A percentile compares a stretch with the other conserved stretches of the same genome.
phyloP scores from a whole-genome alignment of 352 stramenopile species.

The Globisporangium canariense region DNA sequence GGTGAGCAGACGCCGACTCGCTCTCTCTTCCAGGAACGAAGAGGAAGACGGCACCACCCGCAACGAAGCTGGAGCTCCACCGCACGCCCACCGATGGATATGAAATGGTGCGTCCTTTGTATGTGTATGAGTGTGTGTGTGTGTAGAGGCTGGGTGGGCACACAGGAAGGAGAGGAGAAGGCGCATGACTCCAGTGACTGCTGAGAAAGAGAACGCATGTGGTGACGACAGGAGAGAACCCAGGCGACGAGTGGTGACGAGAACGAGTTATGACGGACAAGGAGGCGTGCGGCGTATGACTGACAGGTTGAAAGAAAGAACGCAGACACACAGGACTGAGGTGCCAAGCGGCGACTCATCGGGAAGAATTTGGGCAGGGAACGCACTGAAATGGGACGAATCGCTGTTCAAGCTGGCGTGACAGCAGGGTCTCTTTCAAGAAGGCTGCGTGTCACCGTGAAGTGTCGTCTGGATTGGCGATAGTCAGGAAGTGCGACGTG shows the following conservation, averaged over 20 bases:
- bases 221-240: neutral
- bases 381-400: neutral
- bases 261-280: neutral
- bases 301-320: no score
- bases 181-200: neutral
- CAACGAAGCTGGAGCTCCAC: slow-evolving; percentile 43
- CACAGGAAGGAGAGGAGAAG: neutral
- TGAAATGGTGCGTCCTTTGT: slow-evolving; percentile 34
- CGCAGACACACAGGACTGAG: neutral
- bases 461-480: no score
- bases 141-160: neutral
- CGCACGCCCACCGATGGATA: slow-evolving; percentile 39
- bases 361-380: neutral
- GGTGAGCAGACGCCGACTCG: slow-evolving; percentile 3
- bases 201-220: neutral
- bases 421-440: no score
- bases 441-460: no score
- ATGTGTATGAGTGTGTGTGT: neutral
- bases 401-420: neutral
- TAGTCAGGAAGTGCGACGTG: no score
- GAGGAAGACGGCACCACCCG: slow-evolving; percentile 5
- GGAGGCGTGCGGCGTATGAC: no score
- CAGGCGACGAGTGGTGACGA: neutral
- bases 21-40: neutral
- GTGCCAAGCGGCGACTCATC: neutral